Evolutionary conservation across 495 filamentous ascomycete genomes (phyloP), one percentile per base, ranked within the genome.

Genomic region (Trichoderma reesei): DNA sequence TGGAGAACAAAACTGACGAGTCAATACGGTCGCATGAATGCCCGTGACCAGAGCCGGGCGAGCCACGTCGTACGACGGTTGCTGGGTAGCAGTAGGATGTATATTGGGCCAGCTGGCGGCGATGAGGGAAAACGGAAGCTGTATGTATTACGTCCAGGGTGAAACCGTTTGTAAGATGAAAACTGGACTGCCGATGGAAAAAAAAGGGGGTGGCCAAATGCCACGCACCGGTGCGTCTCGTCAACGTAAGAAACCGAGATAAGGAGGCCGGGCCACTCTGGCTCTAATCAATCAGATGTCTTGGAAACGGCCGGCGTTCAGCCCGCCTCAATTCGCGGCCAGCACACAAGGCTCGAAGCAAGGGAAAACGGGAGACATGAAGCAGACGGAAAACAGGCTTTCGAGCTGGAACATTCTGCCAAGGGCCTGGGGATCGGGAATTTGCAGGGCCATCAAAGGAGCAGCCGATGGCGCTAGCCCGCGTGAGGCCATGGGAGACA

Each of bases 81-180:
- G 16, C 11, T 3, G 11, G 11, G 16, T 8, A 46, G 16, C 42
- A 14, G 42, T 8, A 46, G 42, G 42, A 8, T 46, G 42, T n/a
- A n/a, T n/a, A n/a, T n/a, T n/a, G n/a, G n/a, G n/a, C n/a, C n/a
- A n/a, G n/a, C n/a, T n/a, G n/a, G n/a, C n/a, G n/a, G n/a, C n/a
- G n/a, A n/a, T n/a, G n/a, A n/a, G n/a, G n/a, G n/a, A n/a, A n/a
- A n/a, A n/a, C n/a, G n/a, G n/a, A n/a, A n/a, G n/a, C n/a, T n/a
- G n/a, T n/a, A n/a, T n/a, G n/a, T n/a, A n/a, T n/a, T n/a, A n/a
- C n/a, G 42, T 14, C 48, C 48, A 31, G 48, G 48, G 20, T 54
- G 48, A 31, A 54, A 54, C 48, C 10, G 13, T 63, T 62, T 37
- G 67, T 54, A 66, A 69, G 31, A 64, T 63, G 56, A 69, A 38